phyloP scores from a whole-genome alignment of 2,329 filamentous ascomycete genomes.

The Hortaea werneckii region DNA sequence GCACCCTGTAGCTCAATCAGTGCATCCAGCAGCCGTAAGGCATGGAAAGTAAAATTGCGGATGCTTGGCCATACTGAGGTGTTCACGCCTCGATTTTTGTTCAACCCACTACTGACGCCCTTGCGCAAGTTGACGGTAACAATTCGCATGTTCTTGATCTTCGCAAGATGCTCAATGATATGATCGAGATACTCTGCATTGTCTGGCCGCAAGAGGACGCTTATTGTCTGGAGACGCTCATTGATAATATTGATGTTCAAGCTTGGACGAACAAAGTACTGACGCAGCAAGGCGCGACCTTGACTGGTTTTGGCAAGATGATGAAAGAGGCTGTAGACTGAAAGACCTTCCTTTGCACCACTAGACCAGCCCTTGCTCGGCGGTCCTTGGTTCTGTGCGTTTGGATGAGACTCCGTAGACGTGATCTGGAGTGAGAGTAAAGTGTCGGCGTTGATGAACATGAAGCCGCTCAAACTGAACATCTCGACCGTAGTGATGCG shows the following conservation, averaged over 20 bases:
- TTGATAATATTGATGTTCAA: slow-evolving; percentile 57
- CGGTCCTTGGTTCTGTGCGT: slow-evolving; percentile 64
- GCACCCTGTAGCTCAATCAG: slow-evolving; percentile 48
- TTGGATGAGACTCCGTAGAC: slow-evolving; percentile 71
- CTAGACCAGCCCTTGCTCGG: slow-evolving; percentile 42
- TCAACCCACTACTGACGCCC: slow-evolving; percentile 53
- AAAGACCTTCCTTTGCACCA: slow-evolving; percentile 69
- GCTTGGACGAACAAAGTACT: slow-evolving; percentile 71
- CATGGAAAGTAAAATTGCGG: slow-evolving; percentile 59
- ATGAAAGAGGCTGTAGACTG: slow-evolving; percentile 73
- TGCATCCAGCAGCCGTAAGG: slow-evolving; percentile 58
- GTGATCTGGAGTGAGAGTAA: slow-evolving; percentile 76
- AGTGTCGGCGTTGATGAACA: slow-evolving; percentile 74
- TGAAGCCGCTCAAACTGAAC: slow-evolving; percentile 57
- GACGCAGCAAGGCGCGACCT: slow-evolving; percentile 63
- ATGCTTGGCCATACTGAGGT: slow-evolving; percentile 55
- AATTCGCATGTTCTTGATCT: slow-evolving; percentile 65
- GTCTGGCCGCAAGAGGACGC: slow-evolving; percentile 54
- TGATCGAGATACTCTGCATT: slow-evolving; percentile 50
- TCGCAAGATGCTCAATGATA: slow-evolving; percentile 53
- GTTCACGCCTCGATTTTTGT: slow-evolving; percentile 52
- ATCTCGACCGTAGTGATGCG: slow-evolving; percentile 57
- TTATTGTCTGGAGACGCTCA: slow-evolving; percentile 61
- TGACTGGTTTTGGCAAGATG: slow-evolving; percentile 66
- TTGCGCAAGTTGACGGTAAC: slow-evolving; percentile 63